These are phyloP conservation scores for Saturnispora zaruensis DNA, from an alignment of 805 yeast species.

Conservation along the genomic window DNA sequence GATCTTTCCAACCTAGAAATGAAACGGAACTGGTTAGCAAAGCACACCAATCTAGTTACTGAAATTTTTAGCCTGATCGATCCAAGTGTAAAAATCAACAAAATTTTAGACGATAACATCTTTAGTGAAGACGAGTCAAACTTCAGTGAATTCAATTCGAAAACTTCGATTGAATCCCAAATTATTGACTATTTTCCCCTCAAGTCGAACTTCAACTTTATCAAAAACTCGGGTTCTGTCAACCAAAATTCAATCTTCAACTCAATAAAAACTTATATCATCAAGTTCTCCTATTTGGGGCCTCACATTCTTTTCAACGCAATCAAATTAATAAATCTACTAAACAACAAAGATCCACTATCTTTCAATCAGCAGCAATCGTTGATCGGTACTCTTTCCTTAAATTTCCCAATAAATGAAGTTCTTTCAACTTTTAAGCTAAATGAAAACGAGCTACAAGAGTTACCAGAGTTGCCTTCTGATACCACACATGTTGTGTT, in stretches of 20 bases:
- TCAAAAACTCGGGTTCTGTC: not conserved
- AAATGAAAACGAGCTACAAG: not conserved
- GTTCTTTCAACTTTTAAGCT: not conserved
- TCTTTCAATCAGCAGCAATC: not conserved
- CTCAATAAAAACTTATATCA: not conserved
- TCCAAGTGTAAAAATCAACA: not conserved
- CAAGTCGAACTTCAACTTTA: not conserved
- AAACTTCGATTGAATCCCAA: not conserved
- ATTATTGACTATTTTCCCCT: not conserved
- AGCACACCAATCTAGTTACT: conserved; percentile 57
- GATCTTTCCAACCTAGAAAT: conserved; percentile 58
- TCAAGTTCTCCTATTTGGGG: not conserved
- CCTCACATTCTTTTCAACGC: not conserved
- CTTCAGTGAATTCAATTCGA: not conserved
- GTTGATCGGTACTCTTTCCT: not conserved
- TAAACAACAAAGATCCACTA: not conserved
- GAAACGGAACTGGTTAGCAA: conserved; percentile 58
- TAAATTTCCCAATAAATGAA: not conserved
- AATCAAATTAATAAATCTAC: not conserved
- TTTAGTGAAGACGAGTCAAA: not conserved
- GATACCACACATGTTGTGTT: not conserved
- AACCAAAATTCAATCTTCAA: not conserved
- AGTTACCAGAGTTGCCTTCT: not conserved
- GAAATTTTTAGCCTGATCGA: not conserved
- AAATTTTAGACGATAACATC: not conserved